Conservation (phyloP, 176 grass and related monocot genomes). For the Carex parvula region DNA sequence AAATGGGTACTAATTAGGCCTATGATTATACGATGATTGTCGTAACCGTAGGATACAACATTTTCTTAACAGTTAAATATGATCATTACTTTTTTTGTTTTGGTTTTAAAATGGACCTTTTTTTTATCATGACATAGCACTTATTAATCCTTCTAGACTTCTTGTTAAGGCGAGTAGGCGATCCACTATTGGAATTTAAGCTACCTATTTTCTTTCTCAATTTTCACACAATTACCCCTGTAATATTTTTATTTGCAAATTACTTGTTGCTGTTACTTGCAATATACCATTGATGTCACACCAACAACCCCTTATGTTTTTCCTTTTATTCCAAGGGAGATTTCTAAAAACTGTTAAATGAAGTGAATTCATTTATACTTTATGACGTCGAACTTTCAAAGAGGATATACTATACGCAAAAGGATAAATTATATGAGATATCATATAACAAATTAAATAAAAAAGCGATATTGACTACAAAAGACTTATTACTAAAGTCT, state of each 20-base stretch:
- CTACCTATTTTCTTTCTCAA: background rate
- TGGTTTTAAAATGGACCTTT: background rate
- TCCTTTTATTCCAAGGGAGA: background rate
- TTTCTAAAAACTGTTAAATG: background rate
- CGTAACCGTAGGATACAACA: background rate
- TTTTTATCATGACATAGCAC: background rate
- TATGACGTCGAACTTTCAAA: too few species aligned
- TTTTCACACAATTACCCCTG: slow-evolving; percentile 7
- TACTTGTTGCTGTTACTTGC: background rate
- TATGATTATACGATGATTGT: background rate
- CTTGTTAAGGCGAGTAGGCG: background rate
- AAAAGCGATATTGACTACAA: too few species aligned
- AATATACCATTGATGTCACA: too few species aligned
- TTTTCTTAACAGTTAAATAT: background rate
- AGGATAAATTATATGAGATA: too few species aligned
- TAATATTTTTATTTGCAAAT: background rate
- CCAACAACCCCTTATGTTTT: background rate
- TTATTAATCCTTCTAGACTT: background rate
- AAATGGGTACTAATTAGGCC: background rate
- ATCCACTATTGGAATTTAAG: background rate
- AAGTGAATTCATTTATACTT: too few species aligned
- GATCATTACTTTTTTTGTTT: background rate
- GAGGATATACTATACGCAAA: too few species aligned
- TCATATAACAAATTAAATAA: too few species aligned
- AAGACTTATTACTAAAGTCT: too few species aligned